phyloP scores from a whole-genome alignment of 2,329 filamentous ascomycete species.

The Sporothrix humicola region DNA sequence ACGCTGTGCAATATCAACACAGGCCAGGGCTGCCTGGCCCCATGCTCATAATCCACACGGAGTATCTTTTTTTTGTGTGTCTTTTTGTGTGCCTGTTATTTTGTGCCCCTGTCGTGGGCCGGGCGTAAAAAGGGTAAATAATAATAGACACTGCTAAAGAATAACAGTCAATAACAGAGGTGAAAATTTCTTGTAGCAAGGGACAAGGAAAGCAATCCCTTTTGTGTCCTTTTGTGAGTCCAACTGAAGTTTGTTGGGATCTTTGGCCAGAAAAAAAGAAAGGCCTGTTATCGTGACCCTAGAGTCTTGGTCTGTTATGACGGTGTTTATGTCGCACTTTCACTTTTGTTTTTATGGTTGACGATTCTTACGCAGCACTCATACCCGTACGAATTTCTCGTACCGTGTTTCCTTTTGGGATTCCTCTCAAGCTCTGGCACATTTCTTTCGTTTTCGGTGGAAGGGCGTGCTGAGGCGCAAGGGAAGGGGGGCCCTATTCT shows the following conservation, averaged over 20 bases:
- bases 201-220: constrained; percentile 17
- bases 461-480: background rate
- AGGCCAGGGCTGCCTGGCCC: background rate
- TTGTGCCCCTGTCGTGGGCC: background rate
- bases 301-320: too few species aligned
- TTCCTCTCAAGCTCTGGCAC: too few species aligned
- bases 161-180: background rate
- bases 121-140: constrained; percentile 2
- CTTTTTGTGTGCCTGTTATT: background rate
- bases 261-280: background rate
- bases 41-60: background rate
- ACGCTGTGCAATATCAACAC: constrained; percentile 12
- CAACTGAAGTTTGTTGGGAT: constrained; percentile 12
- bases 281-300: background rate
- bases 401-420: constrained; percentile 3
- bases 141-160: background rate
- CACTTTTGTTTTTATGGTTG: background rate
- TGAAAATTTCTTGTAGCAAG: background rate
- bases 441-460: background rate
- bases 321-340: too few species aligned
- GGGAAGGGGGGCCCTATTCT: constrained; percentile 1
- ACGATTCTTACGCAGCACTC: constrained; percentile 8
- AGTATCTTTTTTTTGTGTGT: background rate
- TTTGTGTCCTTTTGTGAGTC: constrained; percentile 3
- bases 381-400: constrained; percentile 16